Conservation (phyloP, 192 early-diverging fungal genomes). For the Gigaspora rosea region DNA sequence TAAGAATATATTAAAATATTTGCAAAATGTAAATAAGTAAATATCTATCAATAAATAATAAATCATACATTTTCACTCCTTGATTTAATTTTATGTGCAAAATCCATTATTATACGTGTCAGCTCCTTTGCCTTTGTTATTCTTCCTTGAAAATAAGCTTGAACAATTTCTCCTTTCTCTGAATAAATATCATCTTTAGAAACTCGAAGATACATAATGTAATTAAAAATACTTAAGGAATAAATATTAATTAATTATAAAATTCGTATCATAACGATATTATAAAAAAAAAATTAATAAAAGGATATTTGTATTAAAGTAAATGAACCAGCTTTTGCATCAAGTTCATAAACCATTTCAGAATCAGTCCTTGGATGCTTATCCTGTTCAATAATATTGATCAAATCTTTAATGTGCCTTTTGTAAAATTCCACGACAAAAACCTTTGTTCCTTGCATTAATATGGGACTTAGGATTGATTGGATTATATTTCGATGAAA, state of each 20-base stretch:
- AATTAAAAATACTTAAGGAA: constrained; percentile 32
- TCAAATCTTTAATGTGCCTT: constrained; percentile 51
- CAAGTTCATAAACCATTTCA: constrained; percentile 34
- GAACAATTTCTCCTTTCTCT: constrained; percentile 41
- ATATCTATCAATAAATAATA: background rate
- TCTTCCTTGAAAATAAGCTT: constrained; percentile 37
- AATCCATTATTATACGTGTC: constrained; percentile 46
- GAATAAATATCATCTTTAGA: constrained; percentile 43
- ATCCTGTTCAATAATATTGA: constrained; percentile 47
- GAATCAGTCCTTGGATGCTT: constrained; percentile 24
- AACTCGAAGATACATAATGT: constrained; percentile 51
- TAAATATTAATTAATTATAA: background rate
- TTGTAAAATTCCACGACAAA: constrained; percentile 54
- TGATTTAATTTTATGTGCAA: constrained; percentile 44
- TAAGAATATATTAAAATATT: background rate
- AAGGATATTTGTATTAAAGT: constrained; percentile 55
- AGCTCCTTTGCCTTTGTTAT: constrained; percentile 43
- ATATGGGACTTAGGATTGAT: constrained; percentile 51
- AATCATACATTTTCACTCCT: constrained; percentile 36
- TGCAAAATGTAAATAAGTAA: background rate
- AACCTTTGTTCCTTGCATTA: constrained; percentile 44
- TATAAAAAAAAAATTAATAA: background rate
- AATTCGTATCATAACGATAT: background rate
- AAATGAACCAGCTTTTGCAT: constrained; percentile 48
- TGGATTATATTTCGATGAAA: constrained; percentile 52